Conservation (phyloP, 2,329 filamentous ascomycete genomes). For the Zymoseptoria brevis region DNA sequence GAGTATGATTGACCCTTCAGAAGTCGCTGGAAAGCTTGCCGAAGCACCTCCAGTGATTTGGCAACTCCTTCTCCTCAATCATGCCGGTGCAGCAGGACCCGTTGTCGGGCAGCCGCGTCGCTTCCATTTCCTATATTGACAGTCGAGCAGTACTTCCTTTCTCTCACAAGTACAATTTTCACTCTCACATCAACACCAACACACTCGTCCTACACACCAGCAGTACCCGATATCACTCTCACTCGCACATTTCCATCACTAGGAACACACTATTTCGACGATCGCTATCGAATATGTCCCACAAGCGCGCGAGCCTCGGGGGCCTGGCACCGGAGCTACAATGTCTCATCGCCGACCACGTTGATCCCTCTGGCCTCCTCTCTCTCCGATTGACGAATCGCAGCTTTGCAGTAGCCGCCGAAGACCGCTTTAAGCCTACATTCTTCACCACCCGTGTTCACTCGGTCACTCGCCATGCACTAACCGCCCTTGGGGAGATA, state of each 20-base stretch:
- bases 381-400: conserved; percentile 3
- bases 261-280: not conserved
- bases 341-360: not conserved
- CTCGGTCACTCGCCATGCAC: not conserved
- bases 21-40: no score
- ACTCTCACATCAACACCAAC: not conserved
- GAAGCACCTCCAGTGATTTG: no score
- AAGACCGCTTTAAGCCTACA: not conserved
- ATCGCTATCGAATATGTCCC: not conserved
- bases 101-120: not conserved
- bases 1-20: no score
- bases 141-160: not conserved
- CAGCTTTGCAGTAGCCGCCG: not conserved
- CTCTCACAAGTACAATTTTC: not conserved
- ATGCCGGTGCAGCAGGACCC: not conserved
- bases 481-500: not conserved
- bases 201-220: not conserved
- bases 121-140: not conserved
- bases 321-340: conserved; percentile 4
- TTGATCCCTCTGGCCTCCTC: not conserved
- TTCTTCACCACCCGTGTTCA: conserved; percentile 1
- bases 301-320: not conserved
- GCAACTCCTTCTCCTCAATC: not conserved
- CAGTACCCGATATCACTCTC: not conserved
- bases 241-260: not conserved